These are phyloP conservation scores for Rhododendron griersonianum DNA, from an alignment of 148 eudicot species.

Conservation along the genomic window DNA sequence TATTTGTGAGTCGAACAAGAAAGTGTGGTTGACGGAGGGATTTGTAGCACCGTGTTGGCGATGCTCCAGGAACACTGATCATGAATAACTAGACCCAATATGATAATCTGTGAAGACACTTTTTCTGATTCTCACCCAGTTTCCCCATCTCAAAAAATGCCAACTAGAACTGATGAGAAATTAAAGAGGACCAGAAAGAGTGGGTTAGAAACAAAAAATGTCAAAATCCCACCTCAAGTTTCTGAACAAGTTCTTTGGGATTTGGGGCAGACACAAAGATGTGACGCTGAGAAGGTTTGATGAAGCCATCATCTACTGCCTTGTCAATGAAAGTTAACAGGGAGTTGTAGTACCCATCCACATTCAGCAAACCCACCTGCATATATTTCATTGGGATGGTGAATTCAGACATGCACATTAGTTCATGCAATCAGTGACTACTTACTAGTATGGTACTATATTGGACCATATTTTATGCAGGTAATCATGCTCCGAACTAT, in stretches of 20 bases:
- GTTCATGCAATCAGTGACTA: not conserved
- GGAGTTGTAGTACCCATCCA: conserved; percentile 66
- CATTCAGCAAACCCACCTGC: conserved; percentile 79
- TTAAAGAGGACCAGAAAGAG: not conserved
- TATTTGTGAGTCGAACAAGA: too few relatives aligned
- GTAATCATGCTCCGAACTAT: too few relatives aligned
- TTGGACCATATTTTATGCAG: not conserved
- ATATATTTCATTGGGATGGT: not conserved
- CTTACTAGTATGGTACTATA: not conserved
- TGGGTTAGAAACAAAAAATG: not conserved
- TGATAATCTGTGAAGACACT: conserved; percentile 5
- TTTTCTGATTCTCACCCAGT: not conserved
- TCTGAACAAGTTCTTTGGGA: conserved; percentile 63
- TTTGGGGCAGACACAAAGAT: conserved; percentile 69
- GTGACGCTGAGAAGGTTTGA: conserved; percentile 58
- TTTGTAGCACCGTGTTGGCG: too few relatives aligned
- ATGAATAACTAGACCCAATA: too few relatives aligned
- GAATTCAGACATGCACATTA: not conserved
- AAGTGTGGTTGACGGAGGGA: too few relatives aligned
- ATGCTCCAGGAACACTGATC: too few relatives aligned
- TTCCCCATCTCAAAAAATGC: not conserved
- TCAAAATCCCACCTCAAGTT: conserved; percentile 51
- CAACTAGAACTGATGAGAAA: not conserved
- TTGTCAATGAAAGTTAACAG: conserved; percentile 64
- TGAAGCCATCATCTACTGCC: conserved; percentile 78